phyloP scores from a whole-genome alignment of 1,284 basidiomycete genomes.

The Moesziomyces sp. region DNA sequence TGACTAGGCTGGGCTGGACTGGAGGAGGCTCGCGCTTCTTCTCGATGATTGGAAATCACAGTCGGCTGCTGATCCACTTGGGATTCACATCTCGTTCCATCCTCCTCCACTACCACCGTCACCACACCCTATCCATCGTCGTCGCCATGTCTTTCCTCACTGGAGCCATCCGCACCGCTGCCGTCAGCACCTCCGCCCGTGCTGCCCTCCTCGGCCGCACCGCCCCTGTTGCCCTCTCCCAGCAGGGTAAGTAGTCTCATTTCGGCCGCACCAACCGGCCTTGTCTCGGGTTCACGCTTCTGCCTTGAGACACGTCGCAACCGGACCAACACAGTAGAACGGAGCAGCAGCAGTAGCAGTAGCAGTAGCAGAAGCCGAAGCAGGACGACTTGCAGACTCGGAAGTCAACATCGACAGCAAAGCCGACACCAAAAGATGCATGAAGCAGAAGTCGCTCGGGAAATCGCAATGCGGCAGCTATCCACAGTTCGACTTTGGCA shows the following conservation, averaged over 20 bases:
- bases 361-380: slow-evolving; percentile 2
- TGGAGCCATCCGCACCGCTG: slow-evolving; percentile 59
- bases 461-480: no score
- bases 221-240: slow-evolving; percentile 45
- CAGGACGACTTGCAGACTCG: neutral
- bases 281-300: neutral
- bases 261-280: no score
- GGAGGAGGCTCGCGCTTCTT: no score
- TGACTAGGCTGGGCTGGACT: no score
- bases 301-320: neutral
- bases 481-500: no score
- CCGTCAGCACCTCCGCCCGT: slow-evolving; percentile 55
- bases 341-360: neutral
- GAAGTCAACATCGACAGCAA: neutral
- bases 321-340: neutral
- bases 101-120: slow-evolving; percentile 7
- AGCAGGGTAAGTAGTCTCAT: slow-evolving; percentile 39
- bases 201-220: slow-evolving; percentile 43
- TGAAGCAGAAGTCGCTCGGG: no score
- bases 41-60: no score
- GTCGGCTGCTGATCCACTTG: no score
- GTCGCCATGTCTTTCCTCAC: slow-evolving; percentile 58
- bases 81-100: no score
- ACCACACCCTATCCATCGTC: slow-evolving; percentile 1
- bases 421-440: no score